A percentile compares a stretch with the other conserved stretches of the same genome.
phyloP scores from a whole-genome alignment of 2,329 filamentous ascomycete species.

The Fusarium agapanthi region DNA sequence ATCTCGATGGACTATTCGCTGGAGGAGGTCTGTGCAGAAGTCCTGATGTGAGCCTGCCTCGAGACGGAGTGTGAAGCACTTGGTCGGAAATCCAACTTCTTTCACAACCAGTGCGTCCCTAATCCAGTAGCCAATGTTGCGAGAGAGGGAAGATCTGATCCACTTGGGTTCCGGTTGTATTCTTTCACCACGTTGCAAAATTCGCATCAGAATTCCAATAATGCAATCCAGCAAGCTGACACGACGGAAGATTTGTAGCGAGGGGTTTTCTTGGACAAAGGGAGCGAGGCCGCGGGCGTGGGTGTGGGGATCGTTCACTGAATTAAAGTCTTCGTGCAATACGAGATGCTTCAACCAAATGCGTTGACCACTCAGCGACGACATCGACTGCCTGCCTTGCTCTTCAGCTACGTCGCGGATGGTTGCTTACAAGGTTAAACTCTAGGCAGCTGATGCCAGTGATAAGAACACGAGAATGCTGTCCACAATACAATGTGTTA shows the following conservation, averaged over 20 bases:
- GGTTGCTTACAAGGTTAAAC: too few relatives aligned
- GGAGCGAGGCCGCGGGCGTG: background rate
- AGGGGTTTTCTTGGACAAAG: background rate
- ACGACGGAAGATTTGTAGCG: fast-evolving
- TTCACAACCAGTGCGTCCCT: fast-evolving
- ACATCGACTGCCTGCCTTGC: too few relatives aligned
- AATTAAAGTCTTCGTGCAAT: conserved; percentile 1
- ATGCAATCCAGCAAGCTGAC: background rate
- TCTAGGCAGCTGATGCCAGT: too few relatives aligned
- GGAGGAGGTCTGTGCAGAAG: background rate
- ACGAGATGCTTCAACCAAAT: background rate
- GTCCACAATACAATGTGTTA: too few relatives aligned
- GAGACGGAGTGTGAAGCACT: fast-evolving
- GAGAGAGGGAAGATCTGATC: fast-evolving
- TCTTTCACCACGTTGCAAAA: background rate
- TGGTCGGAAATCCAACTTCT: fast-evolving
- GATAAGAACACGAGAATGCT: too few relatives aligned
- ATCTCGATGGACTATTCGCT: background rate
- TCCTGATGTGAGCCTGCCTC: background rate
- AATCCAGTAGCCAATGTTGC: fast-evolving
- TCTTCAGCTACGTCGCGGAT: too few relatives aligned
- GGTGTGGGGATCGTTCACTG: background rate
- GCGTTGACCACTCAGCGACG: background rate
- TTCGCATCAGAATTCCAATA: too few relatives aligned
- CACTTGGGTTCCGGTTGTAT: background rate